A percentile compares a stretch with the other conserved stretches of the same genome.
Evolutionary conservation across 2,329 filamentous ascomycete species (phyloP).

Genomic region (Fusarium redolens): DNA sequence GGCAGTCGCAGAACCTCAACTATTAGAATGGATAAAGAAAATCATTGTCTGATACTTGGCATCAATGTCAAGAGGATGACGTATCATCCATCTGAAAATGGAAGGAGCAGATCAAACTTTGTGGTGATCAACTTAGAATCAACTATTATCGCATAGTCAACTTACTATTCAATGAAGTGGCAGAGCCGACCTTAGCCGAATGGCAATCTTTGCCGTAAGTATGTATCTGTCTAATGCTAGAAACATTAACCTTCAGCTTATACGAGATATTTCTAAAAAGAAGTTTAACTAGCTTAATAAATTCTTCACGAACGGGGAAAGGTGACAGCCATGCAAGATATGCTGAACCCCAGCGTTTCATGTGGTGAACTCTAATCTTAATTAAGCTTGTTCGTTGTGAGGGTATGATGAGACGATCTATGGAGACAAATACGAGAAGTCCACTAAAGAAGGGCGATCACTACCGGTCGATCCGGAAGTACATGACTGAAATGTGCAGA

Average conservation of each 20-base stretch:
- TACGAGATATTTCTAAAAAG: not conserved
- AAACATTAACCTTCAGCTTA: not conserved
- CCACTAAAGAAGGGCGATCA: too few species aligned
- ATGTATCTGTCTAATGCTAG: not conserved
- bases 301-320: not conserved
- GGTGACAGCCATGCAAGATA: not conserved
- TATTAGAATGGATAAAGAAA: rapidly evolving
- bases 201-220: not conserved
- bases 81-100: not conserved
- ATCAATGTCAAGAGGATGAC: not conserved
- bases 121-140: not conserved
- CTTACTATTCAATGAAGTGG: rapidly evolving
- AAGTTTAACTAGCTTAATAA: not conserved
- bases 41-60: too few species aligned
- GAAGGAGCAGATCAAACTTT: not conserved
- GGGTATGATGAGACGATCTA: not conserved
- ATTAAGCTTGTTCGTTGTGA: not conserved
- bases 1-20: not conserved
- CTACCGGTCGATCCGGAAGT: not conserved
- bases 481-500: too few species aligned
- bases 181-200: not conserved
- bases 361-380: not conserved
- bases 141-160: rapidly evolving
- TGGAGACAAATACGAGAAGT: not conserved
- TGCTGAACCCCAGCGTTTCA: not conserved